Percentiles rank a stretch among this genome's conserved stretches.
Conservation (phyloP, 1,284 basidiomycete species). For the Quambalaria eucalypti region DNA sequence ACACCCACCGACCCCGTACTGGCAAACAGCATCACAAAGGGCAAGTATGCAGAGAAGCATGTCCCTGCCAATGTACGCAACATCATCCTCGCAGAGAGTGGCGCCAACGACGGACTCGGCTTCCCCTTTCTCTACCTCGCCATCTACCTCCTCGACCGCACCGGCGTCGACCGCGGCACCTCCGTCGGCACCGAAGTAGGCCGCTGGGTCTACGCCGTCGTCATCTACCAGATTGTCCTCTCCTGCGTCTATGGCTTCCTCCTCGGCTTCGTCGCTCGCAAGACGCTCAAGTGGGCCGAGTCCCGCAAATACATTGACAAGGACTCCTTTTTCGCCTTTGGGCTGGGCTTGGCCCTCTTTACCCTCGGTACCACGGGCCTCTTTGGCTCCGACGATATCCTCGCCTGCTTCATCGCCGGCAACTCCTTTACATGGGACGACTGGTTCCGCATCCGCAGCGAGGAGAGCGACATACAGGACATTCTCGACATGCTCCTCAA, state of each 20-base stretch:
- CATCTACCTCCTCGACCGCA: constrained; percentile 42
- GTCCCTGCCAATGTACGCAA: constrained; percentile 47
- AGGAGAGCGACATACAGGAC: constrained; percentile 52
- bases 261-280: constrained; percentile 48
- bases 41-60: constrained; percentile 48
- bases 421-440: constrained; percentile 49
- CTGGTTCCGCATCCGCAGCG: constrained; percentile 50
- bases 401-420: constrained; percentile 49
- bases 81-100: constrained; percentile 48
- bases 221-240: constrained; percentile 48
- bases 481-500: constrained; percentile 54
- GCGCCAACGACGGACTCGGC: constrained; percentile 49
- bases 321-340: constrained; percentile 46
- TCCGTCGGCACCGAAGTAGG: constrained; percentile 41
- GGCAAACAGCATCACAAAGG: constrained; percentile 46
- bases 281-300: constrained; percentile 47
- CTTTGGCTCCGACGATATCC: constrained; percentile 49
- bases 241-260: constrained; percentile 45
- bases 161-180: constrained; percentile 18
- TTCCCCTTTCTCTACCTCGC: constrained; percentile 45
- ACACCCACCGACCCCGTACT: constrained; percentile 50
- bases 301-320: constrained; percentile 47
- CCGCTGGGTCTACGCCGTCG: constrained; percentile 48
- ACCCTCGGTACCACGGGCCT: constrained; percentile 48
- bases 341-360: constrained; percentile 48